Conservation (phyloP, 768 basidiomycete genomes). For the Russula griseocarnosa region DNA sequence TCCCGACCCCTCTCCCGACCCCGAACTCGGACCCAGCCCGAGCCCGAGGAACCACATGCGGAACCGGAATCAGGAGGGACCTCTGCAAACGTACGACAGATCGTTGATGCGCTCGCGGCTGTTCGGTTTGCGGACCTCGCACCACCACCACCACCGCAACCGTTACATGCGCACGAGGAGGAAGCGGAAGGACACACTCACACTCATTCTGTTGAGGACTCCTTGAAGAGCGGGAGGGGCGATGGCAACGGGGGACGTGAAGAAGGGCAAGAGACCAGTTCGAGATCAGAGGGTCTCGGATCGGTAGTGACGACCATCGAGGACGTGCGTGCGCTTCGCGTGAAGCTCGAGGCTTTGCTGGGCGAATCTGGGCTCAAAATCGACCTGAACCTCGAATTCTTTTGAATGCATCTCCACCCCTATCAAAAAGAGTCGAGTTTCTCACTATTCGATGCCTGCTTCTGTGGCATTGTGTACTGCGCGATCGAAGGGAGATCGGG, state of each 20-base stretch:
- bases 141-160: conserved; percentile 44
- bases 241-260: no score
- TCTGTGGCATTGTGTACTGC: not conserved
- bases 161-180: conserved; percentile 56
- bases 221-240: not conserved
- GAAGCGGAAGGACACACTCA: conserved; percentile 62
- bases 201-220: conserved; percentile 49
- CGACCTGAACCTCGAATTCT: conserved; percentile 7
- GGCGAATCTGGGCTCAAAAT: conserved; percentile 10
- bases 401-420: not conserved
- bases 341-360: conserved; percentile 9
- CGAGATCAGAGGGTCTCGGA: not conserved
- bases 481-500: not conserved
- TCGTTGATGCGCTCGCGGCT: conserved; percentile 52
- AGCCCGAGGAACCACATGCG: not conserved
- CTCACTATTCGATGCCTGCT: not conserved
- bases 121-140: conserved; percentile 69
- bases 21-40: conserved; percentile 28
- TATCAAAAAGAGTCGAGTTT: not conserved
- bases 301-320: not conserved
- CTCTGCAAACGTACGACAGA: conserved; percentile 36
- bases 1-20: not conserved
- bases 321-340: conserved; percentile 14
- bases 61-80: not conserved
- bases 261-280: not conserved